A percentile compares a stretch with the other conserved stretches of the same genome.
Evolutionary conservation across 768 basidiomycete genomes (phyloP).

Genomic region (Serendipita vermifera): DNA sequence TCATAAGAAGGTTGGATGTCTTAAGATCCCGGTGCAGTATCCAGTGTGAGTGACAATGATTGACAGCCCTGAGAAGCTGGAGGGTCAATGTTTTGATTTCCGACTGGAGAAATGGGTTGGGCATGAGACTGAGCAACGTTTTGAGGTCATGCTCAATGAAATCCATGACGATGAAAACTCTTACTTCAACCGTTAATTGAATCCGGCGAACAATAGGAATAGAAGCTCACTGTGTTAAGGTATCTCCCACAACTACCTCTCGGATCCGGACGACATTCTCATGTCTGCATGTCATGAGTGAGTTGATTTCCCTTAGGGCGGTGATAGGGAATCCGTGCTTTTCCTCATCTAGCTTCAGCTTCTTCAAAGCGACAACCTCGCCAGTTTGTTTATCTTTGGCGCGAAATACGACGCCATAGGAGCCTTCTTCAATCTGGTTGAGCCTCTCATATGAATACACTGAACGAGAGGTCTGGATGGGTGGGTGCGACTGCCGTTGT

Average conservation of each 20-base stretch:
- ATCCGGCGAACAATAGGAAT: not conserved
- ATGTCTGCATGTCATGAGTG: conserved; percentile 89
- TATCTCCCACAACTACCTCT: conserved; percentile 97
- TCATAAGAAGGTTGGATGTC: conserved; percentile 96
- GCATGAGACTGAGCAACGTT: conserved; percentile 87
- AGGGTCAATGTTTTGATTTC: conserved; percentile 96
- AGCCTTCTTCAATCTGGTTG: conserved; percentile 98
- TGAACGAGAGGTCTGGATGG: conserved; percentile 74
- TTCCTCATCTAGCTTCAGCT: conserved; percentile 95
- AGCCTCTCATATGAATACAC: conserved; percentile 89
- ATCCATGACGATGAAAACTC: conserved; percentile 99
- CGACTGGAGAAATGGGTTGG: conserved; percentile 88
- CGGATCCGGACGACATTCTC: conserved; percentile 96
- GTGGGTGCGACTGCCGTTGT: conserved; percentile 62
- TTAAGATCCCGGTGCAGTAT: conserved; percentile 96
- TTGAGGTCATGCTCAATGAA: conserved; percentile 99
- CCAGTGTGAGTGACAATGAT: conserved; percentile 92
- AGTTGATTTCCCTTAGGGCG: conserved; percentile 83
- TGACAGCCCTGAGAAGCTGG: conserved; percentile 85
- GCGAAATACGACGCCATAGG: conserved; percentile 95
- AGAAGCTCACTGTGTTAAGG: conserved; percentile 86
- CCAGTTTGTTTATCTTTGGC: conserved; percentile 89
- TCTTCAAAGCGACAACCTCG: conserved; percentile 94
- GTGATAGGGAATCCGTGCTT: conserved; percentile 99
- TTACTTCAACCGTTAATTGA: conserved; percentile 24